These are phyloP conservation scores for Sugiyamaella japonica DNA, from an alignment of 1,139 yeast species.

Conservation along the genomic window DNA sequence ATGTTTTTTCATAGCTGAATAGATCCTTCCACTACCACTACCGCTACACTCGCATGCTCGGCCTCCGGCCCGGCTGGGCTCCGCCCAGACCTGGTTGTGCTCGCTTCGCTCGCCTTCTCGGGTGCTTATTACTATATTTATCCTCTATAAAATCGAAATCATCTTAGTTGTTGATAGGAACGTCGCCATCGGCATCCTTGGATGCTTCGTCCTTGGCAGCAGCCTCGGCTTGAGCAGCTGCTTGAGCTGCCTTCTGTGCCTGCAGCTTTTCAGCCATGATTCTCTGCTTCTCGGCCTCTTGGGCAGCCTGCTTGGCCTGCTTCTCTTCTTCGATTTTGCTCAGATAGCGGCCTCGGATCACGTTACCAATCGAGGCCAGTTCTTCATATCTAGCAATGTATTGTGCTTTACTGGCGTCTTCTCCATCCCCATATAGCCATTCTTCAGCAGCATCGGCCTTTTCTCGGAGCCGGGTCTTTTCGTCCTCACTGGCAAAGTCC, in stretches of 20 bases:
- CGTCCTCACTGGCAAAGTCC: conserved; percentile 85
- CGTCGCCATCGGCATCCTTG: conserved; percentile 32
- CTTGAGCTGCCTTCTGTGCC: conserved; percentile 60
- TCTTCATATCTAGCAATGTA: conserved; percentile 98
- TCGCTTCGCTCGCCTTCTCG: neutral
- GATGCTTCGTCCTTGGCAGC: conserved; percentile 31
- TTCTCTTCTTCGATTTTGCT: conserved; percentile 95
- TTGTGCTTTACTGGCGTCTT: conserved; percentile 93
- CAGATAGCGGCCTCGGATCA: conserved; percentile 91
- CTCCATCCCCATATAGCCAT: conserved; percentile 98
- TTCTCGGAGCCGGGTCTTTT: conserved; percentile 74
- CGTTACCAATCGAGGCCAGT: conserved; percentile 89
- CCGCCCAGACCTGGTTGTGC: neutral
- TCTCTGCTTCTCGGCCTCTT: conserved; percentile 80
- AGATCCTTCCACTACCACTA: too few relatives aligned
- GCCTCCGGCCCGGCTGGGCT: neutral
- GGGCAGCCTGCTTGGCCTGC: conserved; percentile 82
- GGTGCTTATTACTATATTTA: conserved; percentile 10
- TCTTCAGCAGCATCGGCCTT: conserved; percentile 88
- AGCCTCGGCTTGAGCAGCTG: conserved; percentile 35
- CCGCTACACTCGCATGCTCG: neutral
- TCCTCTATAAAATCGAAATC: conserved; percentile 8
- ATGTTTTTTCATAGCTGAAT: neutral
- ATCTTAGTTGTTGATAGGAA: conserved; percentile 12
- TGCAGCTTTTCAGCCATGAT: conserved; percentile 90